A percentile compares a stretch with the other conserved stretches of the same genome.
phyloP scores from a whole-genome alignment of 805 yeast species.

The Komagataella ulmi region DNA sequence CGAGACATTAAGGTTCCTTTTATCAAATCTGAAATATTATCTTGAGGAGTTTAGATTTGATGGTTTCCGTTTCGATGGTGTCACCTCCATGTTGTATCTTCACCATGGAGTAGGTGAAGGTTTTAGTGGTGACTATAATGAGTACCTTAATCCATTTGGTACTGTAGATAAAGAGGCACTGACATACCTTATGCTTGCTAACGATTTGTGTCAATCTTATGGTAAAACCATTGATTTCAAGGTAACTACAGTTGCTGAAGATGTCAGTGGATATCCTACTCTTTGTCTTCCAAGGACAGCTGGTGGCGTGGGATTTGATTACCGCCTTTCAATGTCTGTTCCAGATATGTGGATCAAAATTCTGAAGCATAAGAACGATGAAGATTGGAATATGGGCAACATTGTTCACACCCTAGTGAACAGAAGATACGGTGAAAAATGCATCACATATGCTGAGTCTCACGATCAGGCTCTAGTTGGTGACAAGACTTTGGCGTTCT shows the following conservation, averaged over 20 bases:
- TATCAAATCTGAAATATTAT: constrained; percentile 75
- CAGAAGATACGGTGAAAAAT: constrained; percentile 77
- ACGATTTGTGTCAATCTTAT: constrained; percentile 51
- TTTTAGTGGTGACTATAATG: constrained; percentile 86
- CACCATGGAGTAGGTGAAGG: constrained; percentile 90
- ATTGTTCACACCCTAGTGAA: constrained; percentile 77
- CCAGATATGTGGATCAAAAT: constrained; percentile 99
- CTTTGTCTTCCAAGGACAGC: constrained; percentile 56
- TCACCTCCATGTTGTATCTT: constrained; percentile 79
- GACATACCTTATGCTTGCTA: constrained; percentile 83
- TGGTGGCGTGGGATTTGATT: constrained; percentile 93
- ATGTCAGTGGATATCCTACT: constrained; percentile 96
- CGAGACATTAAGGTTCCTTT: constrained; percentile 78
- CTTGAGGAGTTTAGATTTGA: constrained; percentile 78
- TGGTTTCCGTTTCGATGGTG: constrained; percentile 96
- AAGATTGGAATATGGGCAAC: constrained; percentile 80
- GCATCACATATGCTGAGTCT: constrained; percentile 86
- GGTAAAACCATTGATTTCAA: constrained; percentile 20
- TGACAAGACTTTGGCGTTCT: constrained; percentile 89
- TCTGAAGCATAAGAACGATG: constrained; percentile 72
- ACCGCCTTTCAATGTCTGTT: constrained; percentile 89
- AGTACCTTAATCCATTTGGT: constrained; percentile 64
- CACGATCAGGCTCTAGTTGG: constrained; percentile 98
- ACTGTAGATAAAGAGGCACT: constrained; percentile 83
- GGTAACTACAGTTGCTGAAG: constrained; percentile 81